Conservation (phyloP, 164 flowering plant genomes). For the Tetrastigma voinierianum region DNA sequence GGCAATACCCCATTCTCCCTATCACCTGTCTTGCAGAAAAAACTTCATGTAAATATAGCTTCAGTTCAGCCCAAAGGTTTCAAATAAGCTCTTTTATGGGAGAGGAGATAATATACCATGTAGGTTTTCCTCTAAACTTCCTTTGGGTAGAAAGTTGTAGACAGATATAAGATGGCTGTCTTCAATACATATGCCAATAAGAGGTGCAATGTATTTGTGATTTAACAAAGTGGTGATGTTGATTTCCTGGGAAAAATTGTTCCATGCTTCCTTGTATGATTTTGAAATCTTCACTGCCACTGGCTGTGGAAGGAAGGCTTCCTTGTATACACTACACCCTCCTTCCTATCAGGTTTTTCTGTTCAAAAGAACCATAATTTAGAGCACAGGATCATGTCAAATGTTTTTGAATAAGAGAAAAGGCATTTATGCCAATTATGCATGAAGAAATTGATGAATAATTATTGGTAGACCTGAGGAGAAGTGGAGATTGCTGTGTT, state of each 20-base stretch:
- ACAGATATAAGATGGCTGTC: conserved; percentile 26
- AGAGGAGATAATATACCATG: conserved; percentile 26
- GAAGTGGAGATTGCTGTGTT: conserved; percentile 24
- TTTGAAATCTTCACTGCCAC: conserved; percentile 36
- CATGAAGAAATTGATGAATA: too few species aligned
- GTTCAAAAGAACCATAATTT: background rate
- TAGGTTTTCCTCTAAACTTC: conserved; percentile 33
- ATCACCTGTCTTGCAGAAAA: conserved; percentile 3
- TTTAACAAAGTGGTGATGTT: conserved; percentile 25
- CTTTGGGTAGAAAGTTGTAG: conserved; percentile 29
- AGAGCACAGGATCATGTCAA: background rate
- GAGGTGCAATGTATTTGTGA: conserved; percentile 31
- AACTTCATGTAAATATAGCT: background rate
- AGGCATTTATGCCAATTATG: too few species aligned
- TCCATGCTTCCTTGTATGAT: conserved; percentile 32
- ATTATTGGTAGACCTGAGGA: conserved; percentile 29
- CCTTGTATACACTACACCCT: conserved; percentile 45
- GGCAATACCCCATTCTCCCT: conserved; percentile 19
- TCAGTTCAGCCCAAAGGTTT: background rate
- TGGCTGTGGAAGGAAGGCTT: conserved; percentile 17
- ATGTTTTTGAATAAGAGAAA: background rate
- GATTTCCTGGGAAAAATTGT: conserved; percentile 28
- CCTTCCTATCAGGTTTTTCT: conserved; percentile 37
- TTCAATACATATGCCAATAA: conserved; percentile 30
- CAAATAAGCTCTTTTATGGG: background rate